Evolutionary conservation across 495 filamentous ascomycete species (phyloP).

Genomic region (Pyronema domesticum): DNA sequence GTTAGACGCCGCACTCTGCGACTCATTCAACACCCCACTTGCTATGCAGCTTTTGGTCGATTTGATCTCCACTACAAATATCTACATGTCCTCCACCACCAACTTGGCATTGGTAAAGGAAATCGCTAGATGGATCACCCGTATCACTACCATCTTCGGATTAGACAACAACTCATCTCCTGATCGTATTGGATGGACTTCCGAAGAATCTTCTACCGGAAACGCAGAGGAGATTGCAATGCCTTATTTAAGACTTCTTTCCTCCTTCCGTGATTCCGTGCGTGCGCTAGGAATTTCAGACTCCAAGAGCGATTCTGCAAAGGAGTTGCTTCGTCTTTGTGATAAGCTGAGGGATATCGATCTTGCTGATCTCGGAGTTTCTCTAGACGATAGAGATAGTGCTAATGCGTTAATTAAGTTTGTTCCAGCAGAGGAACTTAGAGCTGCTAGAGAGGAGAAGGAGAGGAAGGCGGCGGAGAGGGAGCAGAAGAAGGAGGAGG

Average conservation of each 20-base stretch:
- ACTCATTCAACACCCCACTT: conserved; percentile 75
- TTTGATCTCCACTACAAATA: conserved; percentile 58
- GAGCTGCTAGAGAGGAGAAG: conserved; percentile 56
- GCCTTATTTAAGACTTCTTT: conserved; percentile 46
- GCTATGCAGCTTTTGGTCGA: conserved; percentile 59
- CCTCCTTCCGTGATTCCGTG: conserved; percentile 48
- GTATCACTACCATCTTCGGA: conserved; percentile 68
- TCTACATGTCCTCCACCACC: conserved; percentile 38
- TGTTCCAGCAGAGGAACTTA: conserved; percentile 49
- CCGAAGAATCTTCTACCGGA: conserved; percentile 39
- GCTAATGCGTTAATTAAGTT: conserved; percentile 67
- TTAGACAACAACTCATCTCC: conserved; percentile 52
- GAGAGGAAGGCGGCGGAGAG: conserved; percentile 37
- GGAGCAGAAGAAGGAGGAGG: conserved; percentile 41
- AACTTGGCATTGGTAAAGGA: conserved; percentile 34
- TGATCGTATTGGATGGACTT: conserved; percentile 59
- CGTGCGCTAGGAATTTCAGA: conserved; percentile 39
- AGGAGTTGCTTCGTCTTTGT: conserved; percentile 47
- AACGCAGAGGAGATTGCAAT: conserved; percentile 36
- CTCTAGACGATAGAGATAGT: conserved; percentile 68
- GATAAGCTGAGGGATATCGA: conserved; percentile 65
- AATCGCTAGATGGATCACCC: conserved; percentile 64
- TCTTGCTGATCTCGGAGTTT: conserved; percentile 62
- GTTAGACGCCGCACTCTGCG: conserved; percentile 49
- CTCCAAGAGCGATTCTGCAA: conserved; percentile 27